Evolutionary conservation across 345 rosid species (phyloP), one percentile per base, ranked within the genome.

Genomic region (Aquilaria yunnanensis): DNA sequence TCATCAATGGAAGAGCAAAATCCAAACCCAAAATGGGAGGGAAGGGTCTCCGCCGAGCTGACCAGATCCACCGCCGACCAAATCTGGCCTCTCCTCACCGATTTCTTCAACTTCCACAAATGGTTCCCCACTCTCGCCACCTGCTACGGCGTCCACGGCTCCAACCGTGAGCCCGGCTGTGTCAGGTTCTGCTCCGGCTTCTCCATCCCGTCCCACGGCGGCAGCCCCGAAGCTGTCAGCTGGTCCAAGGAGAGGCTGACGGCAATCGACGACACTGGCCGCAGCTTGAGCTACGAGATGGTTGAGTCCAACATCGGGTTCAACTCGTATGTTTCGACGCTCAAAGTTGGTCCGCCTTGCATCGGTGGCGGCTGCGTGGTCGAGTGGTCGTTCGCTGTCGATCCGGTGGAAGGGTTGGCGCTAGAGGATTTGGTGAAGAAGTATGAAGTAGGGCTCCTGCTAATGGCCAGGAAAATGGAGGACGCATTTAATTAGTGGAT

Each of bases 121-220:
- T 90, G 78, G 77, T 71, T 70, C 23, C 80, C 78, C 6, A 47
- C 68, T 14, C 68, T 78, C 0, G 56, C 74, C 50, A 60, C 72
- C 23, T 79, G 87, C 70, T 59, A 67, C 7, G 87, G 89, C 43
- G 51, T 81, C 75, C 69, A 74, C 11, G 90, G 86, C 56, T 61
- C 48, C 68, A 85, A 82, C 67, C 80, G 94, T 23, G 78, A 84
- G 75, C 77, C 67, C 2, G 92, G 88, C 10, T 82, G 91, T 75
- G 53, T 79, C 50, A 65, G 88, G 30, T 83, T 75, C 75, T 74
- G 85, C 47, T 45, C 74, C 1, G 75, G 84, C 47, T 81, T 68
- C 70, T 81, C 92, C 5, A 57, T 85, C 51, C 47, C 70, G 12
- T 54, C 75, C 61, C 3, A 5, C 1, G 33, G n/a, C 14, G 30